phyloP scores from a whole-genome alignment of 345 rosid species.

The Populus deltoides region DNA sequence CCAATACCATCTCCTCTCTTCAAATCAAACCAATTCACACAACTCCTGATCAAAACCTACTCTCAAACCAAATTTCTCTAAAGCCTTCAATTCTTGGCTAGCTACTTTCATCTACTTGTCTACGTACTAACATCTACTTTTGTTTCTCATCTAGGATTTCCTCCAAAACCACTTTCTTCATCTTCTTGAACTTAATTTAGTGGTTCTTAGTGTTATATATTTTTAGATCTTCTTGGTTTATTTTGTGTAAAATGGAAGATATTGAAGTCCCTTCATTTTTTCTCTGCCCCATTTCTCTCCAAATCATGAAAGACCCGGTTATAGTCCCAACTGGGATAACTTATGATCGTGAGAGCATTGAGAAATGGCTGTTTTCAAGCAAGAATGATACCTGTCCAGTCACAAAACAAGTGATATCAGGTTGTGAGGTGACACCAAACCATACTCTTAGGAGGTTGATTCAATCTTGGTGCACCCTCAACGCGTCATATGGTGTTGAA shows the following conservation, averaged over 20 bases:
- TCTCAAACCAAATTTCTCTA: constrained; percentile 14
- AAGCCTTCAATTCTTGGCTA: background rate
- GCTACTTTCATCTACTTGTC: background rate
- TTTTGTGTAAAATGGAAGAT: constrained; percentile 43
- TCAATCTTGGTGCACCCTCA: constrained; percentile 89
- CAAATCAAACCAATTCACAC: constrained; percentile 39
- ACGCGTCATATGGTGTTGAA: constrained; percentile 74
- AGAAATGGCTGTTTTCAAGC: constrained; percentile 54
- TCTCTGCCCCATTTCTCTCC: constrained; percentile 69
- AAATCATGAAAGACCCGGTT: constrained; percentile 77
- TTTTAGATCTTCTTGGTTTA: background rate
- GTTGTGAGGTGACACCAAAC: constrained; percentile 72
- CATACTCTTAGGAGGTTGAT: constrained; percentile 80
- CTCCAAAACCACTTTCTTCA: background rate
- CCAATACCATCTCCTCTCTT: constrained; percentile 13
- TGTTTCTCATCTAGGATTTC: constrained; percentile 14
- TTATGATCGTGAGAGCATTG: constrained; percentile 65
- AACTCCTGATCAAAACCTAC: constrained; percentile 16
- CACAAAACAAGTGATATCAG: constrained; percentile 58
- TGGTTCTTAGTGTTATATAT: background rate
- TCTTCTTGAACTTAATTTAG: background rate
- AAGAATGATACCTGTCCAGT: constrained; percentile 61
- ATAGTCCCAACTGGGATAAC: constrained; percentile 62
- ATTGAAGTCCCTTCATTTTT: constrained; percentile 62
- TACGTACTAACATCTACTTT: background rate